These are phyloP conservation scores for Funneliformis caledonium DNA, from an alignment of 371 early-diverging fungal genomes.

Conservation along the genomic window DNA sequence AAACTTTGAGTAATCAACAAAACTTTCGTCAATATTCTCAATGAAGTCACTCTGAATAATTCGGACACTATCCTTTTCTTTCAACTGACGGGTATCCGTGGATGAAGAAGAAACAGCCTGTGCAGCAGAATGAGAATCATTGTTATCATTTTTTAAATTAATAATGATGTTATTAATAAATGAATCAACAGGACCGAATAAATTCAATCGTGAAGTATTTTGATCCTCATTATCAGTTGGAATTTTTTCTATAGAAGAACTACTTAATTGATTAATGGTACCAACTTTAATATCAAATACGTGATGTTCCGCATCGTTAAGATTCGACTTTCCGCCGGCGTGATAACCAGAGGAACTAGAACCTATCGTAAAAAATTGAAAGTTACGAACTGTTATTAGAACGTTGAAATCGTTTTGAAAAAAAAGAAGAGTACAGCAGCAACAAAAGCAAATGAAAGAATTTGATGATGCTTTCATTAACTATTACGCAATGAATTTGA, in stretches of 20 bases:
- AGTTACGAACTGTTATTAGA: no score
- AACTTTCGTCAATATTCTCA: background rate
- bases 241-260: background rate
- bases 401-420: no score
- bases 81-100: background rate
- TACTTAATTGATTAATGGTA: background rate
- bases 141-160: no score
- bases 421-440: no score
- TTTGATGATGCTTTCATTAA: no score
- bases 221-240: background rate
- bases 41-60: background rate
- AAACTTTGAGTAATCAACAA: background rate
- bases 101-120: background rate
- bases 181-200: background rate
- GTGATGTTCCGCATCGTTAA: no score
- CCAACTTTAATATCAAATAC: background rate
- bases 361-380: background rate
- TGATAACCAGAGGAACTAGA: background rate
- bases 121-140: background rate
- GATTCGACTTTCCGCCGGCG: background rate
- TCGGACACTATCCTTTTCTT: background rate
- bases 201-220: background rate
- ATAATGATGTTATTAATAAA: background rate
- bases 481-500: no score
- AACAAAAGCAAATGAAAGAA: no score